Percentiles rank a stretch among this genome's conserved stretches.
These are phyloP conservation scores for Penicillium salamii DNA, from an alignment of 495 filamentous ascomycete genomes.

Conservation along the genomic window DNA sequence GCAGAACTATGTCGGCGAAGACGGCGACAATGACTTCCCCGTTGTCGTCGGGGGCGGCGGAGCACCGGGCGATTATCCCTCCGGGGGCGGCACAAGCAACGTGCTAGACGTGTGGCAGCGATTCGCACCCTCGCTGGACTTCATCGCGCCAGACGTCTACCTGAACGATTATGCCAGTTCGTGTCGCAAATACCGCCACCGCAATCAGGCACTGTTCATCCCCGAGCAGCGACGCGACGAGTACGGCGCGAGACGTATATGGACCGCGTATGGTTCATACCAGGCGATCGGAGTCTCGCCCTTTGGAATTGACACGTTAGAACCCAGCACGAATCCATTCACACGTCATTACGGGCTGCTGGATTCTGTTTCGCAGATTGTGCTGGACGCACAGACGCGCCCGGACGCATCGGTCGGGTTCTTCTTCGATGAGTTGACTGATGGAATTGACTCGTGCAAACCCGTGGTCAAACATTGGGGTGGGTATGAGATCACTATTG, in stretches of 20 bases:
- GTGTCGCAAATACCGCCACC: constrained; percentile 42
- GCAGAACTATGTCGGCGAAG: constrained; percentile 35
- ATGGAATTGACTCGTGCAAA: constrained; percentile 21
- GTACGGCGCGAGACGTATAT: constrained; percentile 44
- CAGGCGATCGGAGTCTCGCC: constrained; percentile 41
- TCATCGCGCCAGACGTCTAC: constrained; percentile 50
- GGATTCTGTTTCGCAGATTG: constrained; percentile 25
- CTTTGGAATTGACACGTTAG: constrained; percentile 47
- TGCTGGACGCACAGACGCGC: constrained; percentile 40
- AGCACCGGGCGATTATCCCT: constrained; percentile 45
- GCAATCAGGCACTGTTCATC: constrained; percentile 48
- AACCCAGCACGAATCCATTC: constrained; percentile 31
- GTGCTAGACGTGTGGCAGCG: constrained; percentile 45
- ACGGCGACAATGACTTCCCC: constrained; percentile 29
- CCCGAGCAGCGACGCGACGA: constrained; percentile 50
- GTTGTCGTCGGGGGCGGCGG: constrained; percentile 43
- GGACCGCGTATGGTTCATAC: constrained; percentile 41
- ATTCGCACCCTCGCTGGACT: constrained; percentile 43
- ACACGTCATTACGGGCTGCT: constrained; percentile 42
- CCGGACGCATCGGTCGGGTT: constrained; percentile 41
- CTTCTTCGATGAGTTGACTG: constrained; percentile 42
- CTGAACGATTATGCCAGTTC: constrained; percentile 40
- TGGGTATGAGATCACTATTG: constrained; percentile 35
- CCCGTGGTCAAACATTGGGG: constrained; percentile 19
- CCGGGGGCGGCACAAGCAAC: constrained; percentile 37